Evolutionary conservation across 2,329 filamentous ascomycete genomes (phyloP).

Genomic region (Chalara sp.): DNA sequence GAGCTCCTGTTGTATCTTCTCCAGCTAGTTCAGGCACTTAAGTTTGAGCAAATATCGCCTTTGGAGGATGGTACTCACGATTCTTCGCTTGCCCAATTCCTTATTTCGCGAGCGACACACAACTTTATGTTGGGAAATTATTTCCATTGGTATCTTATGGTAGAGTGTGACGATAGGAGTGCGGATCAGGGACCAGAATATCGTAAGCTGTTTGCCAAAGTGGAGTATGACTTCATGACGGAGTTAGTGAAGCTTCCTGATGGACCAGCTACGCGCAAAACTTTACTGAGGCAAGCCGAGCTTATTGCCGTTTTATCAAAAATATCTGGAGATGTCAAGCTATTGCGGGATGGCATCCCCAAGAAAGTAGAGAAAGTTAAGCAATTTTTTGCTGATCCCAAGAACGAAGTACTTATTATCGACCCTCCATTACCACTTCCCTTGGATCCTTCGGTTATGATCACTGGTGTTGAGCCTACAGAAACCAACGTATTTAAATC

Average conservation of each 20-base stretch:
- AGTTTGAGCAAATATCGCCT: constrained; percentile 74
- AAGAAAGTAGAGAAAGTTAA: constrained; percentile 82
- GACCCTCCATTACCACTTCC: constrained; percentile 84
- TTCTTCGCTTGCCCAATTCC: constrained; percentile 81
- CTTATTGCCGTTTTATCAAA: constrained; percentile 81
- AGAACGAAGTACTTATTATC: constrained; percentile 78
- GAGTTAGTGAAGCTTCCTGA: constrained; percentile 68
- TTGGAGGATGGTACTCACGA: constrained; percentile 56
- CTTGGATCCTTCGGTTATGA: constrained; percentile 73
- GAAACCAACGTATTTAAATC: constrained; percentile 94
- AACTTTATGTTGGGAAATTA: constrained; percentile 93
- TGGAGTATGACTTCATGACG: constrained; percentile 94
- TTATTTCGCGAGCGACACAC: constrained; percentile 79
- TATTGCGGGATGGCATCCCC: constrained; percentile 62
- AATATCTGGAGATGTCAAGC: constrained; percentile 82
- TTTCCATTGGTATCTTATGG: constrained; percentile 97
- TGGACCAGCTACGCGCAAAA: constrained; percentile 68
- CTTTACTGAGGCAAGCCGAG: constrained; percentile 79
- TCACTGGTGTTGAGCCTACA: constrained; percentile 75
- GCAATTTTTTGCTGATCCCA: constrained; percentile 76
- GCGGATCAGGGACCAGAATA: constrained; percentile 68
- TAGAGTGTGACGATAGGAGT: constrained; percentile 76
- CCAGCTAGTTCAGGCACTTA: constrained; percentile 91
- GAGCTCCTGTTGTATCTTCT: constrained; percentile 87
- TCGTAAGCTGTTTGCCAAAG: constrained; percentile 81